A percentile compares a stretch with the other conserved stretches of the same genome.
Conservation (phyloP, 176 grass and related monocot genomes). For the Secale cereale region DNA sequence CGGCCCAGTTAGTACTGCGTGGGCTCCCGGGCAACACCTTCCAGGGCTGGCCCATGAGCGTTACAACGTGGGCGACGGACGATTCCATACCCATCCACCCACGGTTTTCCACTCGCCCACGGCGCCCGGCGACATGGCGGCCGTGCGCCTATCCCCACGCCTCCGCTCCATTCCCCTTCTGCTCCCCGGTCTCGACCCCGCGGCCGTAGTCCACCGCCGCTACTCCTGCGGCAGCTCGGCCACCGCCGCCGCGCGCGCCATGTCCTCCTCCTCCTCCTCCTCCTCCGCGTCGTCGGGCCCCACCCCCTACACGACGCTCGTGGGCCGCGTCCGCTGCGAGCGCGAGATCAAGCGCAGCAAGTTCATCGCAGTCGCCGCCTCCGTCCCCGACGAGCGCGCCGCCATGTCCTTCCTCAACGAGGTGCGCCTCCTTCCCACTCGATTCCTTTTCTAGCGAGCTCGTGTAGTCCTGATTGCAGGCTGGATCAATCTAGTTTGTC, state of each 20-base stretch:
- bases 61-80: too few species aligned
- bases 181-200: slow-evolving; percentile 1
- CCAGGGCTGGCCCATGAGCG: too few species aligned
- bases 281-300: slow-evolving; percentile 6
- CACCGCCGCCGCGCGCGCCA: slow-evolving; percentile 14
- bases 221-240: neutral
- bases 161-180: neutral
- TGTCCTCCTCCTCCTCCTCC: too few species aligned
- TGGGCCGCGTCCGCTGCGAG: slow-evolving; percentile 48
- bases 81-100: too few species aligned
- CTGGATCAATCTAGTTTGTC: neutral
- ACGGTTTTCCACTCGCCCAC: neutral
- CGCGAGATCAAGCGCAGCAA: slow-evolving; percentile 71
- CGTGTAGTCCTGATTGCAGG: neutral
- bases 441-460: neutral
- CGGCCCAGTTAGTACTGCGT: too few species aligned
- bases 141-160: too few species aligned
- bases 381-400: slow-evolving; percentile 52
- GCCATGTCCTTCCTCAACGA: slow-evolving; percentile 62
- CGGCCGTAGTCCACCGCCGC: neutral
- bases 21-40: too few species aligned
- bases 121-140: neutral
- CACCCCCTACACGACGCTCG: slow-evolving; percentile 50
- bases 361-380: slow-evolving; percentile 63
- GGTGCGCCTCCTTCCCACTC: neutral